phyloP scores from a whole-genome alignment of 2,329 filamentous ascomycete species.

The Magnaporthiopsis poae region DNA sequence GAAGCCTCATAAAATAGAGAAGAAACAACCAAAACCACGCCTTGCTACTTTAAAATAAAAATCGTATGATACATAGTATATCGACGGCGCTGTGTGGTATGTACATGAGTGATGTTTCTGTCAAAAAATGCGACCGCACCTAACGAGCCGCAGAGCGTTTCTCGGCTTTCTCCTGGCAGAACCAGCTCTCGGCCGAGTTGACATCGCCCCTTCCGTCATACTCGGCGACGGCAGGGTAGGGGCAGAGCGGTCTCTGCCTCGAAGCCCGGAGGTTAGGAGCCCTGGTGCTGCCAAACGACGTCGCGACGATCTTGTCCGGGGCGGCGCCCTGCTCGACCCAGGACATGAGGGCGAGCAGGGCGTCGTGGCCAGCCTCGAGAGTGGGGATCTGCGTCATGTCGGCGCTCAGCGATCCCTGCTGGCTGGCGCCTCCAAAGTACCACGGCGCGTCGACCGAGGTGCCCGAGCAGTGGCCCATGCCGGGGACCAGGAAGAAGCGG shows the following conservation, averaged over 20 bases:
- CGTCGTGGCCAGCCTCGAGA: constrained; percentile 28
- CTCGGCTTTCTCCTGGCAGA: constrained; percentile 15
- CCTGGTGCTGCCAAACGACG: constrained; percentile 13
- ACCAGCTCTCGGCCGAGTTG: constrained; percentile 20
- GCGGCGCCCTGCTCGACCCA: constrained; percentile 27
- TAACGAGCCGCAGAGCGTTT: background rate
- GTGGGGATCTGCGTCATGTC: constrained; percentile 14
- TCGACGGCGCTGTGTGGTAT: no score
- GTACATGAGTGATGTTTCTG: no score
- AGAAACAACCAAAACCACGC: background rate
- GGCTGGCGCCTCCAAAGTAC: constrained; percentile 26
- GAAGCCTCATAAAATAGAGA: no score
- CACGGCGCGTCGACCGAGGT: constrained; percentile 29
- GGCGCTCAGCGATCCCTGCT: constrained; percentile 20
- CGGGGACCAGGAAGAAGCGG: constrained; percentile 42
- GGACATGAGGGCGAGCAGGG: constrained; percentile 26
- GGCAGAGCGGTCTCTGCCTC: constrained; percentile 32
- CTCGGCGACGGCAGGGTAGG: constrained; percentile 20
- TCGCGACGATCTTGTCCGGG: constrained; percentile 18
- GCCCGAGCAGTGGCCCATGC: constrained; percentile 39
- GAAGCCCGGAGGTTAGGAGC: constrained; percentile 10
- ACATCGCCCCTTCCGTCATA: constrained; percentile 22
- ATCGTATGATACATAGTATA: background rate
- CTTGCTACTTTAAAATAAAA: background rate
- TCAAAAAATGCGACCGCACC: no score